Base-by-base conservation (phyloP, 225 moss, liverwort and hornwort species). In the Rhytidiadelphus loreus region DNA sequence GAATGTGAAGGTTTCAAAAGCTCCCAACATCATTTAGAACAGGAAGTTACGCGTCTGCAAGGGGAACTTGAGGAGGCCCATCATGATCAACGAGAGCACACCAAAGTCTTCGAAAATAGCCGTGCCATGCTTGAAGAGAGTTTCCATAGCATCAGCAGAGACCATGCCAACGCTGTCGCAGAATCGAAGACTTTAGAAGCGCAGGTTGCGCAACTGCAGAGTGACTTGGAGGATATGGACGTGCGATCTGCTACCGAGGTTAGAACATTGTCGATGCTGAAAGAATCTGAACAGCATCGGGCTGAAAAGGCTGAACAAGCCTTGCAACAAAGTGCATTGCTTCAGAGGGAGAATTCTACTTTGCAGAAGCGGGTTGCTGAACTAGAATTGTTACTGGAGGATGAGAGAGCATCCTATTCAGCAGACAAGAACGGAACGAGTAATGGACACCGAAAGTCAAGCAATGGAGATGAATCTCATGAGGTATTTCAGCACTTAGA, bases 161-260 rank as follows among this genome's bases (percentile, higher is more conserved):
- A 94, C 59, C 88, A 95, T 90, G 92, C 93, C 43, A 91, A 89
- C 71, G 95, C 95, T 86, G 93, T 94, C 44, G 94, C 93, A 82
- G 93, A 91, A 52, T 92, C 96, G 68, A 91, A 90, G 71, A 91
- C 95, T 59, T 86, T 97, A 91, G 96, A 96, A 89, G 95, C 89
- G 56, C 94, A 95, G 93, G 90, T 96, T 88, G 83, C 92, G 64
- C 91, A 88, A 80, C 79, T 98, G 79, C 94, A 93, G 87, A 91
- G 92, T 86, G 97, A 95, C 63, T 91, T 91, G 81, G 95, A 97
- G 82, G 95, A 93, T 88, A 95, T 93, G 92, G 90, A 92, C 83
- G 82, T 91, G 91, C 90, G 91, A 86, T 90, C 94, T 85, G 93
- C 92, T 66, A 91, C 91, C 64, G 96, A 98, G 85, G 55, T 95